Evolutionary conservation across 1,284 basidiomycete genomes (phyloP).

Genomic region (Kwoniella shivajii): DNA sequence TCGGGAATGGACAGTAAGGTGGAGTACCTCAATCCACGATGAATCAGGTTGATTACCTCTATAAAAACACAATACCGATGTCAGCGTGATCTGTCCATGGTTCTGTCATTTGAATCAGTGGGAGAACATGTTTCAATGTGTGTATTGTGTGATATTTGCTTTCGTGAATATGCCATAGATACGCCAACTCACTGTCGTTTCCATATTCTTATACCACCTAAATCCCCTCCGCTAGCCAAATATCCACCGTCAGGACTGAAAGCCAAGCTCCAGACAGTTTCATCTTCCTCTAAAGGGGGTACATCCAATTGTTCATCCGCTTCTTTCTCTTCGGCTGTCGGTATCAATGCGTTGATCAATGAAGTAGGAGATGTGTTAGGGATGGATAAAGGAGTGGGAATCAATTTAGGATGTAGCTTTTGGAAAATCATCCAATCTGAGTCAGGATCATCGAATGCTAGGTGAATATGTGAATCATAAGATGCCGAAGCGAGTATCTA

Average conservation of each 20-base stretch:
- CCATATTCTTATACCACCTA: slow-evolving; percentile 59
- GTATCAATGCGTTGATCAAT: slow-evolving; percentile 20
- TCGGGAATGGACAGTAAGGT: slow-evolving; percentile 45
- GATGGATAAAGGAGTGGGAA: slow-evolving; percentile 44
- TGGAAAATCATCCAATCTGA: slow-evolving; percentile 93
- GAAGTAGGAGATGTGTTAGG: slow-evolving; percentile 16
- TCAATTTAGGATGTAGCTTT: slow-evolving; percentile 76
- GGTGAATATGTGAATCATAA: slow-evolving; percentile 94
- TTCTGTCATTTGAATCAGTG: slow-evolving; percentile 54
- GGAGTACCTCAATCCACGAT: slow-evolving; percentile 37
- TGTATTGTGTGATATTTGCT: too few relatives aligned
- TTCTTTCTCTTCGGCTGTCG: slow-evolving; percentile 28
- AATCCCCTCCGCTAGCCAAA: slow-evolving; percentile 64
- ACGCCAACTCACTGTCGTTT: slow-evolving; percentile 41
- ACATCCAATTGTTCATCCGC: slow-evolving; percentile 36
- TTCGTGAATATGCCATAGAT: too few relatives aligned
- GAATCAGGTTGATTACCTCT: slow-evolving; percentile 38
- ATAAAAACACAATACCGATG: slow-evolving; percentile 15
- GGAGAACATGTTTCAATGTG: too few relatives aligned
- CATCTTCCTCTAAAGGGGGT: slow-evolving; percentile 51
- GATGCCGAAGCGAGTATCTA: slow-evolving; percentile 94
- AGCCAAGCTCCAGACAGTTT: slow-evolving; percentile 87
- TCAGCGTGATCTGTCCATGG: slow-evolving; percentile 56
- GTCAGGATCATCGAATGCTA: slow-evolving; percentile 89
- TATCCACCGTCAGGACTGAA: slow-evolving; percentile 76